Evolutionary conservation across 2,329 filamentous ascomycete species (phyloP), one percentile per base, ranked within the genome.

Genomic region (Neurospora sp.): DNA sequence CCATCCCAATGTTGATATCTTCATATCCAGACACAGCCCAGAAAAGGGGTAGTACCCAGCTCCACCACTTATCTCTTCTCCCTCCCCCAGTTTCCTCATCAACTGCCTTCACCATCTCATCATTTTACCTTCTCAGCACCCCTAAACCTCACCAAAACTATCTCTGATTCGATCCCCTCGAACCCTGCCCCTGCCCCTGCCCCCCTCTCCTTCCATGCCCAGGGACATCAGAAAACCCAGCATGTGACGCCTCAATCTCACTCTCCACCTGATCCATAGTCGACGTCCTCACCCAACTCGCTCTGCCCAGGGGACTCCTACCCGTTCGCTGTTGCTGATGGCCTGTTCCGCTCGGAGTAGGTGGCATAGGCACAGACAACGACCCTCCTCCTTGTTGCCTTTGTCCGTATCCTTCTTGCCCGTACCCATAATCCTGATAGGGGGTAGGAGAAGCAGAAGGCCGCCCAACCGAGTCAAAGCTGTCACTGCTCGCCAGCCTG

Each of bases 241-340:
- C 52, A 62, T 72, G 69, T 10, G 74, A 76, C 15, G 71, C 75
- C 8, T 77, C 76, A 40, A 77, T 76, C 66, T 79, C 77, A 12
- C 69, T 65, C 69, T 78, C 78, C 0, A 78, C 76, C 17, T 75
- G 75, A n/a, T 80, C 79, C 17, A 72, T 73, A 1, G 74, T 73
- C 15, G 76, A 73, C 0, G 76, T 74, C 23, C 76, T 75, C 66
- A 79, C 74, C 73, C 78, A 80, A 70, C 80, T 80, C 17, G 75
- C 73, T 28, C 78, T 75, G 1, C 80, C 79, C 4, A 83, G 75
- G 4, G 81, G 81, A 69, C 81, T 83, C 38, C 79, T 77, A 4
- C 78, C 80, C 2, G 76, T 75, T 39, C 77, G 69, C 4, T 19
- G 65, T 12, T n/a, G 65, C 66, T 67, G 38, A 1, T 37, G 23